Evolutionary conservation across 768 basidiomycete genomes (phyloP), one percentile per base, ranked within the genome.

Genomic region (Mycena leptocephala): DNA sequence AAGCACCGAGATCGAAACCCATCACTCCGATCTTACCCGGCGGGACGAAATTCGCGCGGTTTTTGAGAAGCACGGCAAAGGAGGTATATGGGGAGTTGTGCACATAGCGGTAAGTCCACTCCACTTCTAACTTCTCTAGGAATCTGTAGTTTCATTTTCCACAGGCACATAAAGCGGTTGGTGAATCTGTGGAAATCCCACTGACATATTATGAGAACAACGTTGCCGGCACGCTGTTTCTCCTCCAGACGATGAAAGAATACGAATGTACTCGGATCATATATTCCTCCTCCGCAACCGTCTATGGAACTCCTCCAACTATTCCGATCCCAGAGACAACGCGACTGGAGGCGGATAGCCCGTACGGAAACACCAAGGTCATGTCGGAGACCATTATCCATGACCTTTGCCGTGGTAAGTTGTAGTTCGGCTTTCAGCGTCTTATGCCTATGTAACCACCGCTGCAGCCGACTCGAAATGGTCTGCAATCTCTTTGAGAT

Each of bases 201-300:
- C 84, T 99, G 81, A 91, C 93, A 16, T 99, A 99, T 86, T 99
- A 99, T 84, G 88, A 91, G 79, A 97, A 97, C 88, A 99, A 99
- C 81, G 98, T 99, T 71, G 85, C 91, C 55, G 97, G 96, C 7
- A 97, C 97, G 9, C 85, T 98, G 70, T 93, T 90, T 62, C 93
- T 99, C 28, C 88, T 98, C 77, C 94, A 97, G 87, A 88, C 92
- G 78, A 98, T 98, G 97, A 86, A 88, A 51, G 95, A 95, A 67
- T 96, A 92, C 85, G 93, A 94, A 76, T 96, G 95, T 87, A 90
- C 90, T 66, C 92, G 96, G 74, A 87, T 99, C 72, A 97, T 99
- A 66, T 99, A 99, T 88, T 99, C 98, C 1, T 99, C 97, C 14
- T 98, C 97, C 30, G 98, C 98, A 7, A 99, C 98, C 22, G 98